Evolutionary conservation across 768 basidiomycete genomes (phyloP).

Genomic region (Tulasnella sp.): DNA sequence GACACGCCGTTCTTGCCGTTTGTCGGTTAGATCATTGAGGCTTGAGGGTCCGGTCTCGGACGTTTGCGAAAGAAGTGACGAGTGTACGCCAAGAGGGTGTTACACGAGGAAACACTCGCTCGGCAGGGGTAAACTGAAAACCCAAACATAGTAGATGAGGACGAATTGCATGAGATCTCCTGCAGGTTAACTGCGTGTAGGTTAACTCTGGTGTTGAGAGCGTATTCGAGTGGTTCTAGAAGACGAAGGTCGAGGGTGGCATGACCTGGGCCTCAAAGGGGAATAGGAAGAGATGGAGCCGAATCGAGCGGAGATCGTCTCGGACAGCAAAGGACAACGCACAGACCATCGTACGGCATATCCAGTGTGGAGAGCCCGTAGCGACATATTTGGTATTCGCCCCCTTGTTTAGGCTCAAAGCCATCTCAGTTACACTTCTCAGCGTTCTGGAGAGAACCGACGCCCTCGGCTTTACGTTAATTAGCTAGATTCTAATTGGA

Average conservation of each 20-base stretch:
- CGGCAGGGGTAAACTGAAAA: neutral
- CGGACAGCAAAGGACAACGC: neutral
- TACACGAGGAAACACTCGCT: neutral
- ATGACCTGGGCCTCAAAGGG: neutral
- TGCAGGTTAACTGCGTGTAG: neutral
- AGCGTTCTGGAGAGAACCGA: neutral
- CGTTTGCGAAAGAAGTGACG: neutral
- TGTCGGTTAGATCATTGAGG: neutral
- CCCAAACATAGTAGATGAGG: neutral
- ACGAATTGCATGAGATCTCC: neutral
- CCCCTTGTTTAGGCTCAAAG: neutral
- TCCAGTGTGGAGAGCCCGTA: neutral
- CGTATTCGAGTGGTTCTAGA: neutral
- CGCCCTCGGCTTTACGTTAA: neutral
- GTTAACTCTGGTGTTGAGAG: neutral
- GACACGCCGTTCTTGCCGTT: neutral
- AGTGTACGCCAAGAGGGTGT: neutral
- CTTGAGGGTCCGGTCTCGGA: neutral
- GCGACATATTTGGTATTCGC: neutral
- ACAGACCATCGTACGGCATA: neutral
- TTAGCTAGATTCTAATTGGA: neutral
- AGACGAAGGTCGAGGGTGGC: neutral
- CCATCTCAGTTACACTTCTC: neutral
- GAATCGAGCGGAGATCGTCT: neutral
- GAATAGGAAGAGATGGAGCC: neutral